Evolutionary conservation across 305 asterid species (phyloP).

Genomic region (Fraxinus floribunda): DNA sequence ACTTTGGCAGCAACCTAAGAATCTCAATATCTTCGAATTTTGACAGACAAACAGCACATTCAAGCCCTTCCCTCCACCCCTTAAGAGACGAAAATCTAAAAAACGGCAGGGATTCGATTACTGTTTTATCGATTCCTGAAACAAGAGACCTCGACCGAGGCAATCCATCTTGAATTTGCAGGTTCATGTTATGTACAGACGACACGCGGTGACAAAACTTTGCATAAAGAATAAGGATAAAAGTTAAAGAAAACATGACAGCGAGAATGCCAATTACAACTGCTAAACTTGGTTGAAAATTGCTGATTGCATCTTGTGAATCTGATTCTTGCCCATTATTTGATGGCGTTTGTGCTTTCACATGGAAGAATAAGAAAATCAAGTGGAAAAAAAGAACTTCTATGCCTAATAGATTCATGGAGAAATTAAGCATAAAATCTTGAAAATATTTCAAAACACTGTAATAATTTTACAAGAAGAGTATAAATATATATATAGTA

Average conservation of each 20-base stretch:
- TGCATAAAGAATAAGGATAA: slow-evolving; percentile 67
- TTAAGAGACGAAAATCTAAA: slow-evolving; percentile 57
- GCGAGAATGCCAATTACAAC: slow-evolving; percentile 69
- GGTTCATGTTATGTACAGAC: slow-evolving; percentile 20
- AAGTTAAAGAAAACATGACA: slow-evolving; percentile 58
- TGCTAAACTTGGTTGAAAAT: slow-evolving; percentile 65
- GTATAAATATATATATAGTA: background rate
- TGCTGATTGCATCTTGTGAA: slow-evolving; percentile 28
- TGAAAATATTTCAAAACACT: background rate
- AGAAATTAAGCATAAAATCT: background rate
- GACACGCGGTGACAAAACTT: slow-evolving; percentile 62
- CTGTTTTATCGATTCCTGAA: slow-evolving; percentile 60
- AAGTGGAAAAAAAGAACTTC: slow-evolving; percentile 18
- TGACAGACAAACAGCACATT: slow-evolving; percentile 74
- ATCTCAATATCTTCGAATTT: slow-evolving; percentile 64
- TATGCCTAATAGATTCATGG: slow-evolving; percentile 12
- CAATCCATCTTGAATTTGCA: slow-evolving; percentile 46
- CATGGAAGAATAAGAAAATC: slow-evolving; percentile 2
- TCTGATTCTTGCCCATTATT: background rate
- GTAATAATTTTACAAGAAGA: background rate
- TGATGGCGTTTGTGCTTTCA: slow-evolving; percentile 24
- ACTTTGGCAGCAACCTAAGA: slow-evolving; percentile 65
- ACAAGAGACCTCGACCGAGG: slow-evolving; percentile 28
- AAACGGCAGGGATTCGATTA: slow-evolving; percentile 74
- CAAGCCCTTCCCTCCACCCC: slow-evolving; percentile 67